Evolutionary conservation across 768 basidiomycete species (phyloP), one percentile per base, ranked within the genome.

Genomic region (Gautieria morchelliformis): DNA sequence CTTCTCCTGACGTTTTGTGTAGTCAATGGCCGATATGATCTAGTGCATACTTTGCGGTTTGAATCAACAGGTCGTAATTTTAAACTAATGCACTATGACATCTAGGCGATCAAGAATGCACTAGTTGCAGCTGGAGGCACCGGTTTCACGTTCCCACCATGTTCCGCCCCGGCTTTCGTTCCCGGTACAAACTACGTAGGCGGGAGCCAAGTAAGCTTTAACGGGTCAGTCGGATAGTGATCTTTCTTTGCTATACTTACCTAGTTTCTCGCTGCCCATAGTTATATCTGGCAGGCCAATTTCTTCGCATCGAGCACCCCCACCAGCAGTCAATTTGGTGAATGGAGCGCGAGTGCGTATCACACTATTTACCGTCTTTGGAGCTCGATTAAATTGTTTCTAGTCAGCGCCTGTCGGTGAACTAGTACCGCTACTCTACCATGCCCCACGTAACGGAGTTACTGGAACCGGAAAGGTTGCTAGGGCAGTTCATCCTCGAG

Each of bases 201-300:
- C 4, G 79, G 79, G 27, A 69, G 75, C 2, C 64, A 73, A 60
- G 84, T 81, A 14, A 75, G 82, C 12, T 85, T 75, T 63, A 65
- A 71, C 45, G 82, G 83, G 78, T 83, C 65, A 56, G 76, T 66
- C 24, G 32, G 17, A n/a, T 24, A 19, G 8, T 19, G n/a, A 52
- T 35, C 8, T 39, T 11, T 40, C 45, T 15, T 14, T 39, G 46
- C 7, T 30, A 54, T 33, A 24, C 35, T 35, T 17, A 52, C 37
- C 37, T 41, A 10, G 30, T 30, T 49, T 1, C 57, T 33, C 41
- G 35, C 57, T 35, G 41, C 46, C 33, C 7, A n/a, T 56, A 81
- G 80, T 27, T 83, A 84, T 64, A 80, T 85, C 58, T 86, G 80
- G 80, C 72, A 84, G 79, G 81, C 83, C 14, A 84, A 84, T 62